Evolutionary conservation across 345 rosid genomes (phyloP), one percentile per base, ranked within the genome.

Genomic region (Clarkia xantiana): DNA sequence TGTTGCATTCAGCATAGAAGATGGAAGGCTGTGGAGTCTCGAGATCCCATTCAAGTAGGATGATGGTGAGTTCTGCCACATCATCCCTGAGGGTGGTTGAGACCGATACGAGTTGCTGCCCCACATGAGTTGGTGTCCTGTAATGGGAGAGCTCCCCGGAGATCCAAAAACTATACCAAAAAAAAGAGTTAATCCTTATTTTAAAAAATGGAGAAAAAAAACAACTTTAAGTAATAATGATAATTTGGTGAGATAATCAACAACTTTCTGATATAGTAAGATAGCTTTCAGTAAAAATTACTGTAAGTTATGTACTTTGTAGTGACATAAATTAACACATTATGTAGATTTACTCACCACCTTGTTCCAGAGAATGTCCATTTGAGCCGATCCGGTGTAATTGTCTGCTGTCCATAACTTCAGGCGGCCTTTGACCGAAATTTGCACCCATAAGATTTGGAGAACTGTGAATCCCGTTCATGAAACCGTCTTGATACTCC

Each of bases 31-130:
- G 55, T 78, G 74, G 58, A 76, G 62, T 55, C 66, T 82, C n/a
- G 77, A 54, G 61, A 77, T 57, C 42, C 84, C 82, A 58, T 75
- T 82, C 49, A 72, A 68, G 65, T 71, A 76, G n/a, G 94, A 77
- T 49, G 94, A 77, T 49, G 86, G 84, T 0, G 95, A 82, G 67
- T 68, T 80, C 44, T 90, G 86, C 95, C 97, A 93, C 51, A 76
- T 73, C 76, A 77, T 64, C 58, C 36, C 36, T 29, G 67, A 67
- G 39, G 94, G 63, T 52, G 76, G 69, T 66, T 65, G 85, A 34
- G 67, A 78, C 62, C 68, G 88, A 70, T 76, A 84, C 55, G 88
- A 65, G 66, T 68, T 80, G 59, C 42, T 74, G 56, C 47, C 58
- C 99, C 94, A 84, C 51, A 64, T 50, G 58, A 64, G 76, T 38